phyloP scores from a whole-genome alignment of 2,329 filamentous ascomycete genomes.

The Dothistroma septosporum region DNA sequence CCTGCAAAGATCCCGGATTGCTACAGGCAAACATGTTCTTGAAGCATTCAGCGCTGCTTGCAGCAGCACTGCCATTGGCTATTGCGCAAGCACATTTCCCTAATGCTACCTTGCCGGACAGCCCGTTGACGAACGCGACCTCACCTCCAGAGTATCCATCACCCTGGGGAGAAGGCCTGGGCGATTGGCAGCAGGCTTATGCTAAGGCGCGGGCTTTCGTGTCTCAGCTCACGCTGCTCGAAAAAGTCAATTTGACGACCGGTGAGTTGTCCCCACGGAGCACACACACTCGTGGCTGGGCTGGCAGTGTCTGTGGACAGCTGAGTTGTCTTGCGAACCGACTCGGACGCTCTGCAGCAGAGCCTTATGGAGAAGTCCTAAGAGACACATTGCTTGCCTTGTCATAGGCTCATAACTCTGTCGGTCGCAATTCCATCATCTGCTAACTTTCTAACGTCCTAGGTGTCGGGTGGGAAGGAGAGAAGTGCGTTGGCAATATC shows the following conservation, averaged over 20 bases:
- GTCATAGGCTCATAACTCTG: no score
- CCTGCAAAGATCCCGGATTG: not conserved
- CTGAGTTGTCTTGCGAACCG: no score
- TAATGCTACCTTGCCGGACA: not conserved
- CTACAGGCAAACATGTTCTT: conserved; percentile 22
- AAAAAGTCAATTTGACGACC: conserved; percentile 94
- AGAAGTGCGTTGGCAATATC: conserved; percentile 71
- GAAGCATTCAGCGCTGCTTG: conserved; percentile 25
- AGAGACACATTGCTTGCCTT: no score
- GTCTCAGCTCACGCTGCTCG: conserved; percentile 72
- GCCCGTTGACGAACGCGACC: conserved; percentile 24
- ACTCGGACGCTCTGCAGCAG: no score
- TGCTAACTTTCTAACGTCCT: no score
- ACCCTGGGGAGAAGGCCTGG: conserved; percentile 75
- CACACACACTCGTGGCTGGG: no score
- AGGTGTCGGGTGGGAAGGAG: conserved; percentile 64
- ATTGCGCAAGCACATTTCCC: conserved; percentile 17
- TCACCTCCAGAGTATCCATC: conserved; percentile 75
- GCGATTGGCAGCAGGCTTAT: conserved; percentile 73
- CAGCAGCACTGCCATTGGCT: conserved; percentile 29
- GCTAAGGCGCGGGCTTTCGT: conserved; percentile 73
- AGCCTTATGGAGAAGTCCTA: no score
- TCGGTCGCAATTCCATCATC: no score
- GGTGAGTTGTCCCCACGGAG: conserved; percentile 42
- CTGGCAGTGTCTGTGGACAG: no score